phyloP scores from a whole-genome alignment of 352 stramenopile species.

The Phytophthora hibernalis region DNA sequence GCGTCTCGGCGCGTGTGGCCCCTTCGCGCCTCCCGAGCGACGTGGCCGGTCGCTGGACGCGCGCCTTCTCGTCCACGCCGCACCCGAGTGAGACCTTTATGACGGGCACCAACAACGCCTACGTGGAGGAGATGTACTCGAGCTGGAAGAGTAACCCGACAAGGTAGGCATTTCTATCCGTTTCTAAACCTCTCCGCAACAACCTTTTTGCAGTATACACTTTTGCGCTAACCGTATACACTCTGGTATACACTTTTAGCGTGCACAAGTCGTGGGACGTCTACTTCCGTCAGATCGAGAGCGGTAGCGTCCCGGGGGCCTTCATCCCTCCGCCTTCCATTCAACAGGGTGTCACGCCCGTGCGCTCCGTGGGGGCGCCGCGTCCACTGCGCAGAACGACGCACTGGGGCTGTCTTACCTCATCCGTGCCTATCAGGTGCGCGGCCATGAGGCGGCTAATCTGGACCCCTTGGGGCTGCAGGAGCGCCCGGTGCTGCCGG shows the following conservation, averaged over 20 bases:
- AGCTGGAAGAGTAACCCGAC: conserved; percentile 92
- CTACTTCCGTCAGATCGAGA: conserved; percentile 88
- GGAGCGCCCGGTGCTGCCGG: conserved; percentile 62
- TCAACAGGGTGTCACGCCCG: conserved; percentile 74
- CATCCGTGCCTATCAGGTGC: conserved; percentile 98
- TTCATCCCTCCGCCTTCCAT: conserved; percentile 87
- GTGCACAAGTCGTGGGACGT: conserved; percentile 90
- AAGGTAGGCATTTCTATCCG: conserved; percentile 42
- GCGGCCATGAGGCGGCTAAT: conserved; percentile 96
- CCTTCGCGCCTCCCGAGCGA: conserved; percentile 15
- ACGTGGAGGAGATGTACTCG: conserved; percentile 98
- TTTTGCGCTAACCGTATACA: conserved; percentile 1
- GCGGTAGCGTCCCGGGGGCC: conserved; percentile 74
- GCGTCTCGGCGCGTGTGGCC: conserved; percentile 29
- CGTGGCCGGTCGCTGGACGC: conserved; percentile 35
- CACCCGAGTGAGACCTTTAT: conserved; percentile 94
- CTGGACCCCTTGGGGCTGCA: conserved; percentile 97
- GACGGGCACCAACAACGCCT: conserved; percentile 94
- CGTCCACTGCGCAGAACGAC: conserved; percentile 69
- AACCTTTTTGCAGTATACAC: too few relatives aligned
- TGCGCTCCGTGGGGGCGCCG: conserved; percentile 51
- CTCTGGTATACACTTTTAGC: conserved; percentile 33
- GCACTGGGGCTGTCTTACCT: conserved; percentile 95
- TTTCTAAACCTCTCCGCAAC: neutral
- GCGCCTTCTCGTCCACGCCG: conserved; percentile 68